Conservation (phyloP, 768 basidiomycete species). For the Amyloporia xantha region DNA sequence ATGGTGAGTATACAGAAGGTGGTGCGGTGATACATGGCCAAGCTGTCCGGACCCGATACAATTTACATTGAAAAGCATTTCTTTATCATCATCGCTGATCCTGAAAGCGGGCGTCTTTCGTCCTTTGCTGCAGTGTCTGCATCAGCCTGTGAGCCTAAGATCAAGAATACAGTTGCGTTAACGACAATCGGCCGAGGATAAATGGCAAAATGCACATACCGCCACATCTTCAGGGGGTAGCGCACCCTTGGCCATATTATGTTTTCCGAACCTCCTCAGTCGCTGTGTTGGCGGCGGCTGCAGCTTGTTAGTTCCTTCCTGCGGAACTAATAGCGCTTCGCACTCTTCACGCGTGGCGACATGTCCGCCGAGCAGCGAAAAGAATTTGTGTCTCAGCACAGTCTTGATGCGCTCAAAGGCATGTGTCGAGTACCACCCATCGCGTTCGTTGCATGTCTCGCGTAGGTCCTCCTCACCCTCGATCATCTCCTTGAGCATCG, state of each 20-base stretch:
- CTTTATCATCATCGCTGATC: slow-evolving; percentile 6
- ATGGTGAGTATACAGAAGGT: too few relatives aligned
- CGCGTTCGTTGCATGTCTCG: slow-evolving; percentile 71
- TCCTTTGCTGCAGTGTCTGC: slow-evolving; percentile 46
- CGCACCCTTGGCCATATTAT: slow-evolving; percentile 87
- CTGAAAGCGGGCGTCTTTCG: slow-evolving; percentile 12
- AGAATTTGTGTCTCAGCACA: slow-evolving; percentile 81
- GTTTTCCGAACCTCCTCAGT: slow-evolving; percentile 61
- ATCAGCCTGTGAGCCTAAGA: slow-evolving; percentile 60
- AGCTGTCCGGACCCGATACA: too few relatives aligned
- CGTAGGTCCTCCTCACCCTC: slow-evolving; percentile 62
- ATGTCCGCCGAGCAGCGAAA: slow-evolving; percentile 67
- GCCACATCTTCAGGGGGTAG: slow-evolving; percentile 78
- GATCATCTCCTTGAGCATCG: slow-evolving; percentile 77
- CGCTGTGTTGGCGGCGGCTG: slow-evolving; percentile 16
- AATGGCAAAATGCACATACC: slow-evolving; percentile 46
- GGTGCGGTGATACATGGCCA: too few relatives aligned
- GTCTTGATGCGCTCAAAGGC: slow-evolving; percentile 80
- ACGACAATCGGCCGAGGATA: too few relatives aligned
- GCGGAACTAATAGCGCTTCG: slow-evolving; percentile 47
- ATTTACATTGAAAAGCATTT: too few relatives aligned
- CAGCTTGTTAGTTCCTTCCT: slow-evolving; percentile 18
- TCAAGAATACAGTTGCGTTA: background rate
- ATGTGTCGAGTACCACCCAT: slow-evolving; percentile 83
- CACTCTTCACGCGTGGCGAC: slow-evolving; percentile 71